phyloP scores from a whole-genome alignment of 345 rosid genomes.

The Hirschfeldia incana region DNA sequence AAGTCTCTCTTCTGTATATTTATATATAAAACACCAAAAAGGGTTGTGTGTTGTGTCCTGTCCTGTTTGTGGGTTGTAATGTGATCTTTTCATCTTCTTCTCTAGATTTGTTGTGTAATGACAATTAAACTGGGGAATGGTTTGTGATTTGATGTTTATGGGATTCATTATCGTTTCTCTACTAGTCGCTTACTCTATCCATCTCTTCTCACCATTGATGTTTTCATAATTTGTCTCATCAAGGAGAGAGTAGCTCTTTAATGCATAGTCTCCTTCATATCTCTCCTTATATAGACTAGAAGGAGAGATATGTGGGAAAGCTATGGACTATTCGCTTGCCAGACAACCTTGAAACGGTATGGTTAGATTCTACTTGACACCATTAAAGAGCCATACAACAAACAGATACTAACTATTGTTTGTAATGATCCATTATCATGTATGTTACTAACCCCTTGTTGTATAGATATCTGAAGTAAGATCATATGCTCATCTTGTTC shows the following conservation, averaged over 20 bases:
- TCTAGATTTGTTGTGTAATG: constrained; percentile 41
- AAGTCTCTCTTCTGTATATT: constrained; percentile 39
- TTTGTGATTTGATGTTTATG: constrained; percentile 35
- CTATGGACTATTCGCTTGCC: too few species aligned
- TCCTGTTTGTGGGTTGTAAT: constrained; percentile 33
- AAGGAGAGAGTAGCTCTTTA: too few species aligned
- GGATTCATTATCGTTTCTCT: constrained; percentile 22
- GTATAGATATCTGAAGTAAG: constrained; percentile 24
- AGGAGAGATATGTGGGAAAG: too few species aligned
- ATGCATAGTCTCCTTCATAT: too few species aligned
- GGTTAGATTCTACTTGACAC: constrained; percentile 69
- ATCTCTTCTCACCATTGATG: too few species aligned
- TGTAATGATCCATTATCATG: too few species aligned
- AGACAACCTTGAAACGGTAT: constrained; percentile 43
- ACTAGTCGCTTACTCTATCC: too few species aligned
- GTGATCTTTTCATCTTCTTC: constrained; percentile 33
- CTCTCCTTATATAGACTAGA: too few species aligned
- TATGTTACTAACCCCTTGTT: too few species aligned
- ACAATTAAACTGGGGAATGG: constrained; percentile 33
- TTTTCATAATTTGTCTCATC: too few species aligned
- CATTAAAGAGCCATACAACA: constrained; percentile 51
- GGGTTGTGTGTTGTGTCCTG: constrained; percentile 25
- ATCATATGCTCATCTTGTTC: constrained; percentile 14
- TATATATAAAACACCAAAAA: constrained; percentile 25
- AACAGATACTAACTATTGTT: too few species aligned